These are phyloP conservation scores for Micractinium conductrix DNA, from an alignment of 139 green algal genomes.

Conservation along the genomic window DNA sequence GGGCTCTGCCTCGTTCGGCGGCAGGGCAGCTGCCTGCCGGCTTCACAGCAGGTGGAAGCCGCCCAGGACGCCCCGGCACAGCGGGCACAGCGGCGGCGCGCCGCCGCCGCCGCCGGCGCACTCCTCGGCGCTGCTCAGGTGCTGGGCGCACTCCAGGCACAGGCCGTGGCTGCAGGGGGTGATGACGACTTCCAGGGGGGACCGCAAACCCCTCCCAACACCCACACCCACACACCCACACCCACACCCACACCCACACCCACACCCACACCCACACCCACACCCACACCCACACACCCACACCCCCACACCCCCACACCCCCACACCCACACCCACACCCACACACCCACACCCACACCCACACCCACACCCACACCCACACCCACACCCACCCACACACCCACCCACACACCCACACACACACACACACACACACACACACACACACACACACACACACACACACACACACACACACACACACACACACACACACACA, in stretches of 20 bases:
- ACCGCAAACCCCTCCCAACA: too few species aligned
- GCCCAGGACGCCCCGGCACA: slow-evolving; percentile 21
- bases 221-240: background rate
- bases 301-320: background rate
- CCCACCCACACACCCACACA: background rate
- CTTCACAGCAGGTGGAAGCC: background rate
- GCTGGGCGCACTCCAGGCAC: slow-evolving; percentile 29
- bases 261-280: background rate
- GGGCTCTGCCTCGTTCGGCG: too few species aligned
- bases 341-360: background rate
- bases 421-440: background rate
- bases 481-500: too few species aligned
- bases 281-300: background rate
- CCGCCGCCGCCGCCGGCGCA: background rate
- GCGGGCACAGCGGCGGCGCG: slow-evolving; percentile 24
- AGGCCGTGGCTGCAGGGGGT: slow-evolving; percentile 12
- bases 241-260: background rate
- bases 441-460: background rate
- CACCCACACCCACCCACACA: background rate
- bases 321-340: background rate
- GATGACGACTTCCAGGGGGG: background rate
- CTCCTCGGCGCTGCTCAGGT: slow-evolving; percentile 11
- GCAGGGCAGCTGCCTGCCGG: too few species aligned
- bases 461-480: background rate
- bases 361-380: background rate